These are phyloP conservation scores for Dimargaris cristalligena DNA, from an alignment of 192 early-diverging fungal species.

Conservation along the genomic window DNA sequence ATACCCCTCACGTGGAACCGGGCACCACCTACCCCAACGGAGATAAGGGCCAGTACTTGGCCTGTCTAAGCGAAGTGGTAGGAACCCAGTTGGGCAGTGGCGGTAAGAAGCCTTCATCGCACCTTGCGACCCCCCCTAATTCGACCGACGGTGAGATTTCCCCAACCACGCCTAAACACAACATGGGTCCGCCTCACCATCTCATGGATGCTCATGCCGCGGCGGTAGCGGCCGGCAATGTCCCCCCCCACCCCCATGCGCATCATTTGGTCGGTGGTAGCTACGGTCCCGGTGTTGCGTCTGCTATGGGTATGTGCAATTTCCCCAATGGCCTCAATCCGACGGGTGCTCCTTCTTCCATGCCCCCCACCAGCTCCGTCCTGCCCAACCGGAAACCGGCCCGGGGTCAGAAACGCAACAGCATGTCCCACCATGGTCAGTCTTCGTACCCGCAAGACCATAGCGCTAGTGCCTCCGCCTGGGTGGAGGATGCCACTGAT, in stretches of 20 bases:
- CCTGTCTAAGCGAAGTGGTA: constrained; percentile 61
- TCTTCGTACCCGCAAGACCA: constrained; percentile 11
- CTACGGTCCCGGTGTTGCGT: not conserved
- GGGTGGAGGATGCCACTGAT: constrained; percentile 74
- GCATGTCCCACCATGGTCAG: constrained; percentile 9
- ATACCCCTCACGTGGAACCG: not conserved
- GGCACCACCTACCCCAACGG: constrained; percentile 14
- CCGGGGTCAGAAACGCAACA: constrained; percentile 6
- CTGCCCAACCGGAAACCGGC: no score
- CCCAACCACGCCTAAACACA: constrained; percentile 20
- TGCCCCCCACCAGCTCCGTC: no score
- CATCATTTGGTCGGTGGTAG: no score
- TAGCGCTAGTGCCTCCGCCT: constrained; percentile 29
- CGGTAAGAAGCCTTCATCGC: constrained; percentile 26
- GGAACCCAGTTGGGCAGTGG: constrained; percentile 47
- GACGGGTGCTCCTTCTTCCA: not conserved
- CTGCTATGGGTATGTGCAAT: no score
- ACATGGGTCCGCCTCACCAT: not conserved
- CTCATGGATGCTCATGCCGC: not conserved
- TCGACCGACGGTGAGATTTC: constrained; percentile 6
- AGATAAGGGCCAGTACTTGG: constrained; percentile 34
- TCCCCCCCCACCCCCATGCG: not conserved
- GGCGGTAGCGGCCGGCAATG: not conserved
- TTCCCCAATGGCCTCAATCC: no score
- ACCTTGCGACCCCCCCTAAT: constrained; percentile 12